These are phyloP conservation scores for Talaromyces wortmannii DNA, from an alignment of 495 filamentous ascomycete genomes.

Conservation along the genomic window DNA sequence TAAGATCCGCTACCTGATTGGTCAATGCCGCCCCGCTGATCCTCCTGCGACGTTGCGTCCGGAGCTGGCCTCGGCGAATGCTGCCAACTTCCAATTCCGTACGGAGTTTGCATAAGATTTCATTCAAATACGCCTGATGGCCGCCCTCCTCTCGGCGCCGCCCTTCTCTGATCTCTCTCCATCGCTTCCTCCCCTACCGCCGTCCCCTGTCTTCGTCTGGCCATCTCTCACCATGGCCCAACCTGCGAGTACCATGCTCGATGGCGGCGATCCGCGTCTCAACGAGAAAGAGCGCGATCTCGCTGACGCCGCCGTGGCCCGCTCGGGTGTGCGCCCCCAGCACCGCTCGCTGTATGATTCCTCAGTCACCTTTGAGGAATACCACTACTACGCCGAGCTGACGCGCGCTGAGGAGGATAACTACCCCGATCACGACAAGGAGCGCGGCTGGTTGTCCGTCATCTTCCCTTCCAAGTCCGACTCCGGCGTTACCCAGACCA, in stretches of 20 bases:
- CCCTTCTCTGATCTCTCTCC: background rate
- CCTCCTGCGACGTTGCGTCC: too few species aligned
- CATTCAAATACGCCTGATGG: too few species aligned
- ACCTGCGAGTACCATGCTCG: constrained; percentile 2
- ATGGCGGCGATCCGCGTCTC: constrained; percentile 13
- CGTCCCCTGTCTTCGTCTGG: background rate
- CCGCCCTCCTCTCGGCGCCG: background rate
- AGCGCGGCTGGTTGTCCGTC: constrained; percentile 13
- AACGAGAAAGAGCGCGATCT: constrained; percentile 11
- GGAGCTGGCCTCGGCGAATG: too few species aligned
- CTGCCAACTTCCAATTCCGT: too few species aligned
- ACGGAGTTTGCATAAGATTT: too few species aligned
- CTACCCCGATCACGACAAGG: constrained; percentile 4
- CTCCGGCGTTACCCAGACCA: constrained; percentile 5
- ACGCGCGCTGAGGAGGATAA: constrained; percentile 20
- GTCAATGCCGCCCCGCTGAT: too few species aligned
- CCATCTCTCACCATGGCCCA: background rate
- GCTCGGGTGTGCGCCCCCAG: constrained; percentile 10
- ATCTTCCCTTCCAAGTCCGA: constrained; percentile 15
- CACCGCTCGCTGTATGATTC: constrained; percentile 19
- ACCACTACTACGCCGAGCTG: constrained; percentile 25
- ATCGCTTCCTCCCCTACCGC: background rate
- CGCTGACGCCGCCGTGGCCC: constrained; percentile 1
- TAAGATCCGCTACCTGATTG: too few species aligned
- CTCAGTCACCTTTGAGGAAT: constrained; percentile 30